Conservation (phyloP, 2,329 filamentous ascomycete genomes). For the Pseudofabraea citricarpa region DNA sequence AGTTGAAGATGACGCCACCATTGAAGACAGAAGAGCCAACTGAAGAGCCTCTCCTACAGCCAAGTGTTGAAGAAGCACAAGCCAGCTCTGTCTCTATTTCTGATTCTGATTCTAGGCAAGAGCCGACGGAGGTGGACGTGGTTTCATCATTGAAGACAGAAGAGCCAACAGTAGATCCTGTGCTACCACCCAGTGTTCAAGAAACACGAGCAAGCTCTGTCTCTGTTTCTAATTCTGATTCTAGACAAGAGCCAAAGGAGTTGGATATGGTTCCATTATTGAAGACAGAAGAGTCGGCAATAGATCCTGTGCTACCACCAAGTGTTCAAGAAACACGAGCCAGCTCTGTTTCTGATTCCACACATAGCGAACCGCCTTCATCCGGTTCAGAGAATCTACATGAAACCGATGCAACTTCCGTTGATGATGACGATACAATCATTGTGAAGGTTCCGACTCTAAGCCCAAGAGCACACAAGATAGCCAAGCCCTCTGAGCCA, state of each 20-base stretch:
- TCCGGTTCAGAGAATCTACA: constrained; percentile 6
- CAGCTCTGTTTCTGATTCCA: constrained; percentile 1
- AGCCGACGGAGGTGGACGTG: constrained; percentile 7
- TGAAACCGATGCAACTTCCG: constrained; percentile 1
- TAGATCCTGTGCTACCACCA: constrained; percentile 6
- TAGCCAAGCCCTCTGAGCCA: constrained; percentile 4
- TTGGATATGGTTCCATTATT: constrained; percentile 5
- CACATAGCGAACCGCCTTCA: constrained; percentile 7
- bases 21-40: constrained; percentile 14
- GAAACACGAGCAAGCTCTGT: neutral
- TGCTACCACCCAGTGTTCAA: neutral
- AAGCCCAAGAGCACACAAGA: constrained; percentile 5
- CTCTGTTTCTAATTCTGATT: too few relatives aligned
- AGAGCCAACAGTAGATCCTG: constrained; percentile 10
- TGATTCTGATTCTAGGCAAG: too few relatives aligned
- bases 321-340: neutral
- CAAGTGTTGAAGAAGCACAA: neutral
- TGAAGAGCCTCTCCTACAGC: constrained; percentile 6
- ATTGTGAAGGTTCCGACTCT: neutral
- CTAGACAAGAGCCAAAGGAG: constrained; percentile 8
- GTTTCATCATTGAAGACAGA: constrained; percentile 12
- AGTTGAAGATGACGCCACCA: constrained; percentile 2
- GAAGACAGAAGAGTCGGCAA: constrained; percentile 12
- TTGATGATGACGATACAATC: constrained; percentile 1
- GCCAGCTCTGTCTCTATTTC: neutral